phyloP scores from a whole-genome alignment of 805 yeast species.

The Candida boidinii region DNA sequence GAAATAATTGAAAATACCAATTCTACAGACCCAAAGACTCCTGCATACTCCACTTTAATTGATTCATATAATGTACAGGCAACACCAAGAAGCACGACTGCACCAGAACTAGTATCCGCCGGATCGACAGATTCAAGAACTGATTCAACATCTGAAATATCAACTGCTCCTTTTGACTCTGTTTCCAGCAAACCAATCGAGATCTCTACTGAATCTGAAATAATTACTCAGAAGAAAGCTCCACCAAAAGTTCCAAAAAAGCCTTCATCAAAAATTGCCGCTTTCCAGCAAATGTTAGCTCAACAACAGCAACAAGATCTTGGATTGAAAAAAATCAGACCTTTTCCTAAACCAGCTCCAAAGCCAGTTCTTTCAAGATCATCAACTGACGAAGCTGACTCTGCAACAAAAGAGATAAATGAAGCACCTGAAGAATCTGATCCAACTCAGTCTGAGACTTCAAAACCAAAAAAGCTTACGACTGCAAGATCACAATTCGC shows the following conservation, averaged over 20 bases:
- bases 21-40: slow-evolving; percentile 7
- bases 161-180: too few relatives aligned
- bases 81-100: slow-evolving; percentile 9
- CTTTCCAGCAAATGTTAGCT: slow-evolving; percentile 69
- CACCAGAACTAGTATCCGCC: slow-evolving; percentile 2
- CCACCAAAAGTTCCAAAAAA: slow-evolving; percentile 73
- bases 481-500: slow-evolving; percentile 41
- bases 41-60: slow-evolving; percentile 8
- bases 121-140: neutral
- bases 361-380: slow-evolving; percentile 3
- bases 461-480: slow-evolving; percentile 4
- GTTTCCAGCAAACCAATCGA: too few relatives aligned
- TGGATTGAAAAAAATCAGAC: slow-evolving; percentile 11
- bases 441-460: neutral
- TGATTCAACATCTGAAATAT: neutral
- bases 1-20: slow-evolving; percentile 1
- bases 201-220: neutral
- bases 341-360: slow-evolving; percentile 17
- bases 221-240: slow-evolving; percentile 7
- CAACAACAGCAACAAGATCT: slow-evolving; percentile 35
- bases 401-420: slow-evolving; percentile 1
- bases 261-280: slow-evolving; percentile 71
- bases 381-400: slow-evolving; percentile 1
- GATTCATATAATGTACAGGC: slow-evolving; percentile 13
- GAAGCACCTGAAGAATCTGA: slow-evolving; percentile 2